Percentiles rank a stretch among this genome's conserved stretches.
Evolutionary conservation across 441 rosid genomes (phyloP).

Genomic region (Erodium moschatum): DNA sequence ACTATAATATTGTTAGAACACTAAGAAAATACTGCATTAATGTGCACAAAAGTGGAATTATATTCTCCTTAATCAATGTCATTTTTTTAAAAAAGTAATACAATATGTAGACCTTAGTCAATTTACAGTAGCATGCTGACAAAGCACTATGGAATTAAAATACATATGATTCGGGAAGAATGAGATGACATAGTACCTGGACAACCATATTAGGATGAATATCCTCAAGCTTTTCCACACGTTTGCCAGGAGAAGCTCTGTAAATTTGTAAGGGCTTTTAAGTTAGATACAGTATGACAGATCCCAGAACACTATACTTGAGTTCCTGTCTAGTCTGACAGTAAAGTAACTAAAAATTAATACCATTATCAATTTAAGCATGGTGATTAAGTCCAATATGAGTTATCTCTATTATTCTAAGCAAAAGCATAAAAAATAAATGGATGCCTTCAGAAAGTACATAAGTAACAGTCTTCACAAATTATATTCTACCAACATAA

Average conservation of each 20-base stretch:
- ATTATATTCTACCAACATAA: not conserved
- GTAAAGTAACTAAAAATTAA: not conserved
- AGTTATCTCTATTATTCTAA: not conserved
- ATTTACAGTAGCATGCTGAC: slow-evolving; percentile 2
- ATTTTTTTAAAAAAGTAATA: too few species aligned
- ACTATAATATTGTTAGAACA: not conserved
- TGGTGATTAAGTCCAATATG: not conserved
- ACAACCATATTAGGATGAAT: slow-evolving; percentile 51
- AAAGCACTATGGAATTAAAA: slow-evolving; percentile 1
- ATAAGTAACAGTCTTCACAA: not conserved
- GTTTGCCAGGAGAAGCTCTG: slow-evolving; percentile 41
- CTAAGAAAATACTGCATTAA: not conserved
- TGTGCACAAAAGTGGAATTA: not conserved
- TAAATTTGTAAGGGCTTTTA: slow-evolving; percentile 10
- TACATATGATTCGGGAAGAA: not conserved
- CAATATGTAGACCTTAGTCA: not conserved
- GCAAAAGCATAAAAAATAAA: not conserved
- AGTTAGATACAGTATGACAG: not conserved
- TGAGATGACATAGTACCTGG: slow-evolving; percentile 39
- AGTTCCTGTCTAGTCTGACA: not conserved
- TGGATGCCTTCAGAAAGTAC: not conserved
- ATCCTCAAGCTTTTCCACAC: slow-evolving; percentile 56
- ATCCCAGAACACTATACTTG: not conserved
- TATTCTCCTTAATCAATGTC: not conserved
- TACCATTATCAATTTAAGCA: not conserved